These are phyloP conservation scores for Coprinopsis sp. DNA, from an alignment of 768 basidiomycete species.

Conservation along the genomic window DNA sequence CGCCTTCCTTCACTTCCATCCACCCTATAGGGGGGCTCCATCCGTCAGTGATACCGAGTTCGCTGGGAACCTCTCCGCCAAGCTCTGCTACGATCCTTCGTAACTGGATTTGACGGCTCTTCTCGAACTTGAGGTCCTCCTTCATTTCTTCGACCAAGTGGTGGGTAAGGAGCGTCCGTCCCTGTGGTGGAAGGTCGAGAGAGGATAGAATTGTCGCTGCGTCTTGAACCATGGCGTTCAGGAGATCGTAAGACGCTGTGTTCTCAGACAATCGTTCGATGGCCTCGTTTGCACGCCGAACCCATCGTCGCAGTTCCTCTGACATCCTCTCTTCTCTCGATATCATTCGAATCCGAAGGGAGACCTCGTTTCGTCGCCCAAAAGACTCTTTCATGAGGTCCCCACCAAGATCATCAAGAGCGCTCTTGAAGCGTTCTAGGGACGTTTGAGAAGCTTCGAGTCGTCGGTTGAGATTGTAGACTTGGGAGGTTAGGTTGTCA, in stretches of 20 bases:
- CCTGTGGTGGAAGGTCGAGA: conserved; percentile 35
- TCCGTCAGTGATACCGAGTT: neutral
- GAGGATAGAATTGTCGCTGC: conserved; percentile 19
- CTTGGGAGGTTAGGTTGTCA: conserved; percentile 48
- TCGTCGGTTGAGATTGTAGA: conserved; percentile 38
- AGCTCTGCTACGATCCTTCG: conserved; percentile 28
- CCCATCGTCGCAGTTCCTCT: conserved; percentile 54
- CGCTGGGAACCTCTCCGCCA: neutral
- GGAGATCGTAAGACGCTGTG: conserved; percentile 15
- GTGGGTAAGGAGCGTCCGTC: conserved; percentile 46
- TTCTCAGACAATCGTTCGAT: conserved; percentile 11
- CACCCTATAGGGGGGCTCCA: conserved; percentile 1
- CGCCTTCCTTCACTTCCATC: no score
- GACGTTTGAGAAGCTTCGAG: conserved; percentile 41
- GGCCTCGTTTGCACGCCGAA: conserved; percentile 44
- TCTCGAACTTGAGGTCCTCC: conserved; percentile 55
- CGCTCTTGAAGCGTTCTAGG: conserved; percentile 46
- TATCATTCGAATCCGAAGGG: conserved; percentile 56
- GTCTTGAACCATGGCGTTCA: conserved; percentile 18
- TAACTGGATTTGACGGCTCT: conserved; percentile 42
- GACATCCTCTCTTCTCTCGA: conserved; percentile 59
- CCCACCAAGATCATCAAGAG: conserved; percentile 65
- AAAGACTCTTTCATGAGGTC: conserved; percentile 68
- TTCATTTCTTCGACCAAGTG: conserved; percentile 47
- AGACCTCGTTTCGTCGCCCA: conserved; percentile 68